Evolutionary conservation across 2,329 filamentous ascomycete species (phyloP), one percentile per base, ranked within the genome.

Genomic region (Fusarium sp.): DNA sequence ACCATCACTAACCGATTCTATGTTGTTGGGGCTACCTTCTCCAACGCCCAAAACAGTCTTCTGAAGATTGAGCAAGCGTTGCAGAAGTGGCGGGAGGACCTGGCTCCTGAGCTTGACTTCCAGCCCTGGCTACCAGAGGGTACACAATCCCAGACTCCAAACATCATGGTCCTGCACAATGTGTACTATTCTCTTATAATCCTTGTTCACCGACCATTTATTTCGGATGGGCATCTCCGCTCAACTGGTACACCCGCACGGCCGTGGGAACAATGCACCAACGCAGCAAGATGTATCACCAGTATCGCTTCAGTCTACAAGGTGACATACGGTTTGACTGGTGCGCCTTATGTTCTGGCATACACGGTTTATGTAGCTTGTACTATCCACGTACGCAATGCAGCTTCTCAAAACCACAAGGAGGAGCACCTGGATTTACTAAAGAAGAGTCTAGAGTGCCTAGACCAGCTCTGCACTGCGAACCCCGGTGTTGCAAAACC

Each of bases 1-100:
- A 64, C 20, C 0, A 64, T 64, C 1, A 64, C 64, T 10, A 64
- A 64, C 14, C 60, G 59, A 4, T 64, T 64, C 2, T 64, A 64
- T 2, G 59, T 64, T 1, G 62, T 64, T 2, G 62, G 62, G 0
- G 62, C 62, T 6, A 64, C 50, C 1, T 64, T 64, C 3, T 64
- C 59, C 3, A 64, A 58, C 9, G 44, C 62, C 4, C 62, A 64
- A 3, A 14, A 9, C 3, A 34, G 53, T 15, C 38, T 64, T 4
- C 12, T n/a, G n/a, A 58, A 58, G 24, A 58, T 64, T 18, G 62
- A 64, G 8, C 44, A 44, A 12, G 59, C 59, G 1, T 25, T 64
- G 4, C 44, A 58, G 7, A 40, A 50, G 5, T 64, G 62, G 62
- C 29, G 59, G 2, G 30, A 64, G 5, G 63, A 42, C 1, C 4